phyloP scores from a whole-genome alignment of 106 monocot genomes.

The Dendrobium huoshanense region DNA sequence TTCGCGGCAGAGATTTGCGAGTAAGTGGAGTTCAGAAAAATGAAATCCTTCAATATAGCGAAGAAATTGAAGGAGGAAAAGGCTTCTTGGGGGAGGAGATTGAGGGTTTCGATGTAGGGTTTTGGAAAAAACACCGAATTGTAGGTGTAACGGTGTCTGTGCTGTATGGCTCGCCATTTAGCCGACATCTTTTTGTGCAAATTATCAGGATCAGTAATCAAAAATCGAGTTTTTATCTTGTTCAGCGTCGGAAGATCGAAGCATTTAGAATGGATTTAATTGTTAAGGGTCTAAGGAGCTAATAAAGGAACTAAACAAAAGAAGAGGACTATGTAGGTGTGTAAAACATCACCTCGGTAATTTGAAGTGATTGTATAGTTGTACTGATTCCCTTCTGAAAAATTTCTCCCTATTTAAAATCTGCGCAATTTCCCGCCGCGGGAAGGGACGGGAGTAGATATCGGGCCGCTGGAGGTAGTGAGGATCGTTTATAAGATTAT shows the following conservation, averaged over 20 bases:
- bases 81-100: slow-evolving; percentile 12
- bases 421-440: neutral
- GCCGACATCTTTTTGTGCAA: slow-evolving; percentile 51
- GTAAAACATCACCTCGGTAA: neutral
- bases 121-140: slow-evolving; percentile 74
- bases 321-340: neutral
- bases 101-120: slow-evolving; percentile 39
- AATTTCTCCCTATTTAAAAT: neutral
- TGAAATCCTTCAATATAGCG: slow-evolving; percentile 32
- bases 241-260: neutral
- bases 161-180: slow-evolving; percentile 94
- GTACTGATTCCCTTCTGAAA: neutral
- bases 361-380: neutral
- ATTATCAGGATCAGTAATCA: neutral
- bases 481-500: neutral
- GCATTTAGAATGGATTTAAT: neutral
- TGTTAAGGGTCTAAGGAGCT: neutral
- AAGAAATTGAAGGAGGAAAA: slow-evolving; percentile 31
- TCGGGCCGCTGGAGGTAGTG: neutral
- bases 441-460: neutral
- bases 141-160: slow-evolving; percentile 91
- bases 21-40: slow-evolving; percentile 67
- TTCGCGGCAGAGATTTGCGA: slow-evolving; percentile 61
- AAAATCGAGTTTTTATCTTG: neutral
- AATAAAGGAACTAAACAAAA: too few species aligned